Evolutionary conservation across 2,329 filamentous ascomycete species (phyloP).

Genomic region (Cytospora leucostoma): DNA sequence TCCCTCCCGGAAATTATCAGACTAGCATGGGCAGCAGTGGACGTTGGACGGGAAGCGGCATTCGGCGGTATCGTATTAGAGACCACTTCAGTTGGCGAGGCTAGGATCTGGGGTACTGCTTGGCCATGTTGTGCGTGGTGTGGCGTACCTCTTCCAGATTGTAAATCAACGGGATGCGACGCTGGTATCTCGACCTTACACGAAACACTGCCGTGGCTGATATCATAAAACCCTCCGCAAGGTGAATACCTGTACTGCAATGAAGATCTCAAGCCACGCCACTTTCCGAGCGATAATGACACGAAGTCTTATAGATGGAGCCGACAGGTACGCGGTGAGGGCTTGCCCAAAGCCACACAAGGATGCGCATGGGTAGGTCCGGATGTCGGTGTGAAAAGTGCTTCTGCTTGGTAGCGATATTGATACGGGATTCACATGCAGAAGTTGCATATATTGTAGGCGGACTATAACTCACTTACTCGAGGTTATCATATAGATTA

Average conservation of each 20-base stretch:
- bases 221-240: neutral
- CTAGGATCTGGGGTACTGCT: neutral
- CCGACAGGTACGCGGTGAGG: neutral
- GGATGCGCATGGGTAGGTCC: too few species aligned
- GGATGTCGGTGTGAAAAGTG: too few species aligned
- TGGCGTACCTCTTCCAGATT: neutral
- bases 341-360: too few species aligned
- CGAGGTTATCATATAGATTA: too few species aligned
- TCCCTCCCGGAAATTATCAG: neutral
- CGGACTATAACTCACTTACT: too few species aligned
- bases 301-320: neutral
- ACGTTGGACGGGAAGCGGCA: neutral
- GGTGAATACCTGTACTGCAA: neutral
- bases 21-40: neutral
- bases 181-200: neutral
- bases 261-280: neutral
- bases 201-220: neutral
- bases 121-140: neutral
- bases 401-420: too few species aligned
- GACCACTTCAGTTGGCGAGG: neutral
- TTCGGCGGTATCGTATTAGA: conserved; percentile 14
- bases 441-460: too few species aligned
- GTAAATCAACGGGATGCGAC: neutral
- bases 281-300: neutral
- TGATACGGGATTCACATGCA: too few species aligned